Percentiles rank a stretch among this genome's conserved stretches.
These are phyloP conservation scores for Mycena chlorophos DNA, from an alignment of 768 basidiomycete species.

Conservation along the genomic window DNA sequence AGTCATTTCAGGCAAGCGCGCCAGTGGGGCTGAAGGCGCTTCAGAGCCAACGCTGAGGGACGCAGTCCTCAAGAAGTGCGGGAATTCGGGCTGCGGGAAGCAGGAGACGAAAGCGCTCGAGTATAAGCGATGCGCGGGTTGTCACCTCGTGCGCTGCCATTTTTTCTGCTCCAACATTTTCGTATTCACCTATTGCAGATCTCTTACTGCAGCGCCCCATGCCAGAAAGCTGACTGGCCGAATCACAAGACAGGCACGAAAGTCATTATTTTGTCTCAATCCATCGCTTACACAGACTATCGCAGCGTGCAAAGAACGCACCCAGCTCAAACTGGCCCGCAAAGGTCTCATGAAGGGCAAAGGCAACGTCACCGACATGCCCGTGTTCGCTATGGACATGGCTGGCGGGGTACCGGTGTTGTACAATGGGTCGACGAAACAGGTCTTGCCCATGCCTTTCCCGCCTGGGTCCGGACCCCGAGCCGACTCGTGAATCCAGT, in stretches of 20 bases:
- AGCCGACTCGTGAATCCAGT: no score
- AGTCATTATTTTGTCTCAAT: constrained; percentile 12
- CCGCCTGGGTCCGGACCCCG: no score
- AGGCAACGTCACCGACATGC: not conserved
- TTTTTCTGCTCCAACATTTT: not conserved
- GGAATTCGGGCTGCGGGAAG: constrained; percentile 22
- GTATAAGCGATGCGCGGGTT: constrained; percentile 35
- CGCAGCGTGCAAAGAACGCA: constrained; percentile 74
- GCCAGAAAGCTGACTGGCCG: constrained; percentile 34
- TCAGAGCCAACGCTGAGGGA: constrained; percentile 19
- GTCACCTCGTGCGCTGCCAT: constrained; percentile 26
- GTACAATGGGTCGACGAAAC: not conserved
- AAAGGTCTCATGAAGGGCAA: not conserved
- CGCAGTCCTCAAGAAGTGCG: constrained; percentile 26
- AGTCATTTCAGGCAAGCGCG: no score
- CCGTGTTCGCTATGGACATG: not conserved
- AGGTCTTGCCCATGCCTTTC: not conserved
- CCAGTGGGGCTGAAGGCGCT: constrained; percentile 10
- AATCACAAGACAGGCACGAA: constrained; percentile 24
- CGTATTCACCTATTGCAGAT: constrained; percentile 13
- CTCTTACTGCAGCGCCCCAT: constrained; percentile 29
- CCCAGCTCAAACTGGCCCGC: constrained; percentile 78
- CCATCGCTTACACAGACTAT: constrained; percentile 50
- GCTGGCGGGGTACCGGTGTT: not conserved
- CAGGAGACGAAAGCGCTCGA: constrained; percentile 25